Evolutionary conservation across 768 basidiomycete genomes (phyloP), one percentile per base, ranked within the genome.

Genomic region (Leccinum pellstonianum): DNA sequence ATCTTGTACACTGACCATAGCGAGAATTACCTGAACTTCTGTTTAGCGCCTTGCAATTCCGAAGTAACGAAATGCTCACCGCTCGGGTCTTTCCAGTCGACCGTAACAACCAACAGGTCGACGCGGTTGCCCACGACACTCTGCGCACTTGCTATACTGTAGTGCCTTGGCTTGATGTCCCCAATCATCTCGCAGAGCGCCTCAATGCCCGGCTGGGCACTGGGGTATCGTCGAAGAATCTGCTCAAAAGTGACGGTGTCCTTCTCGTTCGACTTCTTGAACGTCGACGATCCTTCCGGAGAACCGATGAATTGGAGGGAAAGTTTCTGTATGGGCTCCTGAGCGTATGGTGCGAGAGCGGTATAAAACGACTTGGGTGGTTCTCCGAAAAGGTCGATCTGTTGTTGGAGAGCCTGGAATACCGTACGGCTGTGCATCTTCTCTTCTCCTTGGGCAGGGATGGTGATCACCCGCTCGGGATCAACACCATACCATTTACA

Each of bases 291-390:
- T 33, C 97, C 97, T 74, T 98, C 97, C 0, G 95, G 86, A 21
- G 93, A 87, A 52, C 93, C 92, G 67, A 98, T 95, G 76, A 98
- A 99, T 61, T 87, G 84, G 60, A 98, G 77, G 12, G 94, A 83
- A 67, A 90, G 84, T 60, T 83, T 83, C 68, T 98, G 95, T 27
- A 84, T 80, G 46, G 83, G 78, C 33, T 72, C 73, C 3, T 83
- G 85, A 8, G 96, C 94, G 71, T 88, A 84, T 38, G 83, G 81
- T 5, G 92, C 87, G 27, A 99, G 82, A 52, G 91, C 89, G 15
- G 90, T 84, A 76, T 95, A 98, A 80, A 98, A 99, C 27, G 92
- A 87, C 76, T 98, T 99, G 4, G 93, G 90, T 19, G 96, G 96
- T 71, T 90, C 90, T 48, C 97, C 97, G 63, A 98, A 98, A 55